Evolutionary conservation across 2,329 filamentous ascomycete genomes (phyloP), one percentile per base, ranked within the genome.

Genomic region (Decorospora gaudefroyi): DNA sequence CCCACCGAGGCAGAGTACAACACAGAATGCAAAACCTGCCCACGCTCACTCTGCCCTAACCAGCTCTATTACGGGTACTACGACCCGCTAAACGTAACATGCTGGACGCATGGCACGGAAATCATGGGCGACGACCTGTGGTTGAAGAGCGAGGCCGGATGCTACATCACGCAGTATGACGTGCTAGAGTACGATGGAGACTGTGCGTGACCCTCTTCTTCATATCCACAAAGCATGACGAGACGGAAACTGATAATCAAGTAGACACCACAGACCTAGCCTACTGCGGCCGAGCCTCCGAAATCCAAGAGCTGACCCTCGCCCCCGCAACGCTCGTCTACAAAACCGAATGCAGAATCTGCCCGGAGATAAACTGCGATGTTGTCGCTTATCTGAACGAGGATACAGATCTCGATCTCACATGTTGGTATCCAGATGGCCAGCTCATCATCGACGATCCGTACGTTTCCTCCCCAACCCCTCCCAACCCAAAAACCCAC

Each of bases 11-110:
- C 56, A 8, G 63, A 67, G 15, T 55, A 52, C 36, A 51, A 51
- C 23, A 65, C 64, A 0, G 64, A 67, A 44, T 67, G 64, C 42
- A 67, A 67, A 30, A 64, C 62, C 4, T 65, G 62, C 32, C 62
- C 64, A 16, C 53, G 53, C n/a, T 58, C 58, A 9, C 45, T 67
- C 0, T 65, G 64, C 33, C 42, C 64, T 2, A 65, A 67, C 22
- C 44, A 56, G 12, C 31, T 59, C 1, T 40, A 35, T 10, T 65
- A 65, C 41, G 31, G 18, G 3, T 19, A n/a, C 5, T 29, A 39
- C 8, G 61, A 62, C 2, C 11, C 8, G 7, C 37, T 65, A 23
- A 65, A 65, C 28, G 55, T 46, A 13, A 65, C 59, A 17, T 67
- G 64, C 40, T 65, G 61, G 60, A 65, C 62, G 2, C 46, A 42